Evolutionary conservation across 768 basidiomycete genomes (phyloP), one percentile per base, ranked within the genome.

Genomic region (Leccinum imitatum): DNA sequence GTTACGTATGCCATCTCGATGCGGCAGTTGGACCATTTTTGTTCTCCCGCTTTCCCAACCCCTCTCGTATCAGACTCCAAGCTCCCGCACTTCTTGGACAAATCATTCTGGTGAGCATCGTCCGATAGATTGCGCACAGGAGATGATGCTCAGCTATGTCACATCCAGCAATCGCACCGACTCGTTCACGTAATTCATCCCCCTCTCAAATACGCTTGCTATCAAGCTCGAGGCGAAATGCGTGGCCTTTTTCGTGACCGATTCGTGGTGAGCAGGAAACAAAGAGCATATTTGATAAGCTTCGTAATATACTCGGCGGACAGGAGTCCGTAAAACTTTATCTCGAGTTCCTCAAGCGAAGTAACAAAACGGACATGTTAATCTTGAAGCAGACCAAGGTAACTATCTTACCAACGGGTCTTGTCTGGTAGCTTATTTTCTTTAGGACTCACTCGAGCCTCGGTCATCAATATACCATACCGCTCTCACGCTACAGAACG

Each of bases 381-480:
- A 93, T 98, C 63, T 80, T 99, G 52, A 95, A 95, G 75, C 87
- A 87, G 67, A 95, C 94, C 55, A 98, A 96, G 82, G 93, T 92
- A 64, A 57, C 62, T 11, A 33, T 58, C 23, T 15, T 19, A 3
- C 27, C 4, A 13, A 11, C n/a, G 27, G 4, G 27, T 58, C 39
- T 25, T 44, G 37, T 51, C 10, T 19, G 19, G 44, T 46, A 27
- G 27, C 50, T 71, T 39, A 56, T 65, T 41, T 50, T 4, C 56
- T 57, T 4, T 63, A 95, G 93, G 95, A 98, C 54, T 86, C 87
- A 2, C 80, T 98, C 21, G 96, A 98, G 69, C 84, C 94, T 27
- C 90, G 96, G 39, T 95, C 93, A 23, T 98, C 96, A 19, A 93
- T 99, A 70, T 98, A 95, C 73, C 97, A 99, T 76, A 95, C 93